Evolutionary conservation across 345 rosid species (phyloP), one percentile per base, ranked within the genome.

Genomic region (Euphorbia lathyris): DNA sequence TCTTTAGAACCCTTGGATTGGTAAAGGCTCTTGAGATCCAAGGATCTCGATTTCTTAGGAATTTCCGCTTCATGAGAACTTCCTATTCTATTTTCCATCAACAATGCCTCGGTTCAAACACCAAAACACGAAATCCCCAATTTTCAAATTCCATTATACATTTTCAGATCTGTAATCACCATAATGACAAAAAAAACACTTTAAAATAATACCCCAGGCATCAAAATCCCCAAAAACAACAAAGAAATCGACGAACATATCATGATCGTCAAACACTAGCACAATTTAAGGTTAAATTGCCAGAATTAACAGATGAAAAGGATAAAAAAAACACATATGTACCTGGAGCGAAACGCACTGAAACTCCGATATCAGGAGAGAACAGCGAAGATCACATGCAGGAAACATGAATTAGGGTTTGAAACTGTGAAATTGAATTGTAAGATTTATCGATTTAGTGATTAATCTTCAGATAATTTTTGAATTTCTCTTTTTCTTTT

Each of bases 21-120:
- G 73, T 92, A 95, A 48, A 95, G 66, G 81, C 90, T 95, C 83
- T 87, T 95, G 71, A 92, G 88, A 83, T 92, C 99, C 93, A 95
- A 77, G 7, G 96, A 90, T 83, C 96, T 95, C 43, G 95, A 76
- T 80, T 83, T 90, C 83, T 83, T 83, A 66, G 88, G 83, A 83
- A 83, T 79, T 82, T 83, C 89, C 82, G 72, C 84, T 80, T 90
- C 99, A 87, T 87, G 76, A 66, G 89, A 84, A 83, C 75, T 80
- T 65, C 78, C 88, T 77, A 82, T 66, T 71, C 86, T 85, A 82
- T 81, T 80, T 86, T 91, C 99, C 99, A 95, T 95, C 83, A 82
- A 88, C 83, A 78, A 74, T 45, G 65, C 65, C 83, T 80, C 86
- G 70, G 81, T 58, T 72, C 78, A 78, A 73, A 56, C 72, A 73